Percentiles rank a stretch among this genome's conserved stretches.
Conservation (phyloP, 768 basidiomycete genomes). For the Suillus ampliporus region DNA sequence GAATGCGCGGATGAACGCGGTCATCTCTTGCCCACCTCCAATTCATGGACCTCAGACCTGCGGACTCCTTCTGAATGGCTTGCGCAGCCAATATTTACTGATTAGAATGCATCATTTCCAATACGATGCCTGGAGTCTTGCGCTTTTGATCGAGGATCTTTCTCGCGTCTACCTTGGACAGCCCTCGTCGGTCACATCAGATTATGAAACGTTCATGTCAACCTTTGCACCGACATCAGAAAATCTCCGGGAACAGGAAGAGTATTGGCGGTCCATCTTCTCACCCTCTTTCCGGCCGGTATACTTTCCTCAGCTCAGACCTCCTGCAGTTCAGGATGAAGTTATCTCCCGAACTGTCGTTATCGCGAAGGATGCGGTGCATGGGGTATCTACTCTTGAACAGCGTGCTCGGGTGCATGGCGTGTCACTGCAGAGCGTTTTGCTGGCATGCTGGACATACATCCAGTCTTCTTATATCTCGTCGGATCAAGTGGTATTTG, state of each 20-base stretch:
- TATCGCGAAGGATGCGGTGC: constrained; percentile 47
- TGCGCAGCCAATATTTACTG: constrained; percentile 26
- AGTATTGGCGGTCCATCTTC: constrained; percentile 46
- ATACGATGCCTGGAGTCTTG: constrained; percentile 55
- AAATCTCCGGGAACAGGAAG: constrained; percentile 25
- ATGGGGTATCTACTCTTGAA: constrained; percentile 50
- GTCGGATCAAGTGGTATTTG: constrained; percentile 41
- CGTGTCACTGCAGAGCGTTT: constrained; percentile 46
- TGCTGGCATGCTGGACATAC: constrained; percentile 50
- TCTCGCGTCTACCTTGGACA: constrained; percentile 38
- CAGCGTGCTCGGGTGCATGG: constrained; percentile 43
- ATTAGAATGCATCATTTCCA: constrained; percentile 55
- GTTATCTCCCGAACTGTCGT: constrained; percentile 18
- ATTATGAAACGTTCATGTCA: constrained; percentile 36
- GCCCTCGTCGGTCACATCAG: constrained; percentile 26
- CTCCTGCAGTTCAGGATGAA: constrained; percentile 3
- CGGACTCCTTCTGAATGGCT: constrained; percentile 25
- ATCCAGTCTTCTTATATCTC: constrained; percentile 40
- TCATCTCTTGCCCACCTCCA: constrained; percentile 29
- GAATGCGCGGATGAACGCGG: constrained; percentile 24
- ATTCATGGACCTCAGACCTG: constrained; percentile 25
- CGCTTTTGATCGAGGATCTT: constrained; percentile 47
- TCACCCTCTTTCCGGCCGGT: constrained; percentile 30
- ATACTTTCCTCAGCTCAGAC: constrained; percentile 31
- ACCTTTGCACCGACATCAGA: constrained; percentile 26